Percentiles rank a stretch among this genome's conserved stretches.
phyloP scores from a whole-genome alignment of 108 stramenopile genomes.

The Fragilaria radians region DNA sequence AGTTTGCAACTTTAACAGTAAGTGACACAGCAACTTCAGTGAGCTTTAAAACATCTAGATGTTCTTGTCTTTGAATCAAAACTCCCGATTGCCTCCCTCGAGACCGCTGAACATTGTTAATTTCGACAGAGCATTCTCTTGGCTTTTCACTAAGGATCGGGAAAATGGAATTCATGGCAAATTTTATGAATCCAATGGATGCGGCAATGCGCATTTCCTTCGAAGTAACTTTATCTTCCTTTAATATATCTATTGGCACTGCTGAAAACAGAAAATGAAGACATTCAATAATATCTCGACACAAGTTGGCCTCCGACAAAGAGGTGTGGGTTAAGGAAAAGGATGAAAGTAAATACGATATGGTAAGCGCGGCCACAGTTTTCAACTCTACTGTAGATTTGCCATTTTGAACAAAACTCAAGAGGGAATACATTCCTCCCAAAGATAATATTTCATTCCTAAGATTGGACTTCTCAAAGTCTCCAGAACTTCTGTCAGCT shows the following conservation, averaged over 20 bases:
- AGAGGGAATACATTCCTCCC: constrained; percentile 56
- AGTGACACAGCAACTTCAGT: constrained; percentile 43
- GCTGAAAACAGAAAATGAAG: constrained; percentile 33
- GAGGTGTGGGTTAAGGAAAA: constrained; percentile 24
- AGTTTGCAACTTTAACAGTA: constrained; percentile 32
- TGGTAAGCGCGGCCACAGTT: constrained; percentile 43
- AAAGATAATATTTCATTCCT: constrained; percentile 46
- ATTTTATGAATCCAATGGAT: constrained; percentile 25
- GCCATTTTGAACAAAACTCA: constrained; percentile 37
- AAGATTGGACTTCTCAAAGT: constrained; percentile 1
- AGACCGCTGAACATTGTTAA: no score
- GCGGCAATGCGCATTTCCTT: constrained; percentile 41
- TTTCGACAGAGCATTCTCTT: no score
- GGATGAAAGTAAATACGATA: constrained; percentile 45
- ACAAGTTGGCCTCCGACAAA: constrained; percentile 5
- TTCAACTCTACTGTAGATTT: constrained; percentile 18
- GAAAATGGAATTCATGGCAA: no score
- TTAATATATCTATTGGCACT: constrained; percentile 13
- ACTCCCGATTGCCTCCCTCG: no score
- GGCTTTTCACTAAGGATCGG: no score
- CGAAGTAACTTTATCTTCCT: constrained; percentile 18
- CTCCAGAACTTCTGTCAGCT: neutral
- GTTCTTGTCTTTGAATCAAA: constrained; percentile 36
- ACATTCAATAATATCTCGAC: constrained; percentile 45
- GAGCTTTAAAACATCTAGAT: no score